Evolutionary conservation across 306 rosid species (phyloP), one percentile per base, ranked within the genome.

Genomic region (Quercus ilex): DNA sequence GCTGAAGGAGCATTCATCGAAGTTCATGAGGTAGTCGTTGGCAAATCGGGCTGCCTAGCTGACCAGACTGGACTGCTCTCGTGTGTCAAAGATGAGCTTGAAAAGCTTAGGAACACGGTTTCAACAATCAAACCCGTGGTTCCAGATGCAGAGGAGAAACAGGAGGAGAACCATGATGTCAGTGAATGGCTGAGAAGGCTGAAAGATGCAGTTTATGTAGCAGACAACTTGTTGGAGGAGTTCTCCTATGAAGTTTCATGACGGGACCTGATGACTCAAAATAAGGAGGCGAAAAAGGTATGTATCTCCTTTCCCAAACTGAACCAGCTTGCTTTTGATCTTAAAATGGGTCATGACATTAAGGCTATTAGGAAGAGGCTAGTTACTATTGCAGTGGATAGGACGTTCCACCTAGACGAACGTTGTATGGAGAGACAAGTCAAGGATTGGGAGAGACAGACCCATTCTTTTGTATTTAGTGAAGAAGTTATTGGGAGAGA

Each of bases 401-500:
- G n/a, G n/a, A n/a, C n/a, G n/a, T n/a, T n/a, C n/a, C n/a, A n/a
- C n/a, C n/a, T n/a, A n/a, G n/a, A n/a, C n/a, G n/a, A n/a, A n/a
- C n/a, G n/a, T n/a, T n/a, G n/a, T n/a, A n/a, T n/a, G n/a, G n/a
- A n/a, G n/a, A n/a, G n/a, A n/a, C n/a, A n/a, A n/a, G n/a, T n/a
- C n/a, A n/a, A n/a, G n/a, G n/a, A n/a, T n/a, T n/a, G n/a, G 1
- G 12, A 14, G 33, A 18, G 68, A 77, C 25, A 0, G 4, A 0
- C 4, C 3, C 14, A 43, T 43, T 10, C 13, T 43, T 2, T 8
- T 9, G 51, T 1, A 11, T 0, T 0, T 43, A 1, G 0, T 1
- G 13, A 43, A 43, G 51, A 8, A 1, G 3, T 43, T 8, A 43
- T 43, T 8, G 51, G 51, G 14, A 43, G 51, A 43, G 14, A 43